These are phyloP conservation scores for Emergomyces africanus DNA, from an alignment of 2,329 filamentous ascomycete genomes.

Conservation along the genomic window DNA sequence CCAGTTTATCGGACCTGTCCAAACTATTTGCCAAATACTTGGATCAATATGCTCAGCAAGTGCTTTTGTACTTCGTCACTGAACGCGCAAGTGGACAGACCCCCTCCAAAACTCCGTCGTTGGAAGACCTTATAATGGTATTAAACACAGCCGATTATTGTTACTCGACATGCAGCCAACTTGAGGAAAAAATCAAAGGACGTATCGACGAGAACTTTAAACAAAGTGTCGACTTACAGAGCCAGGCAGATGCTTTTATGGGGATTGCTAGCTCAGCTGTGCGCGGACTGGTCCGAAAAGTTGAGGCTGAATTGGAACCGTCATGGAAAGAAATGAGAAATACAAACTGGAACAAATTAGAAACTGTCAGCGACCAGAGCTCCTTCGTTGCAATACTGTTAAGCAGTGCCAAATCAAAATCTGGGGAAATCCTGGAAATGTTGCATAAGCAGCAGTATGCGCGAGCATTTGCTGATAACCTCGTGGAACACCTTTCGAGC, in stretches of 20 bases:
- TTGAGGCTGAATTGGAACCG: conserved; percentile 70
- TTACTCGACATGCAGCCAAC: conserved; percentile 80
- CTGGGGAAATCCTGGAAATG: conserved; percentile 60
- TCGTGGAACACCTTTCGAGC: conserved; percentile 76
- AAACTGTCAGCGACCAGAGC: conserved; percentile 85
- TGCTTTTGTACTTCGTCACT: conserved; percentile 60
- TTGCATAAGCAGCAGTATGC: conserved; percentile 89
- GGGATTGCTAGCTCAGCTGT: conserved; percentile 85
- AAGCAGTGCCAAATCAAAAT: conserved; percentile 55
- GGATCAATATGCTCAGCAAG: conserved; percentile 89
- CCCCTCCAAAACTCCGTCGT: conserved; percentile 36
- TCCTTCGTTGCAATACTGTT: conserved; percentile 78
- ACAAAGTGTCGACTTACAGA: conserved; percentile 71
- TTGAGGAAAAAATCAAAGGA: conserved; percentile 89
- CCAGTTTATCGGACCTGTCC: conserved; percentile 70
- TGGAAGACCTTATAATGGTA: conserved; percentile 73
- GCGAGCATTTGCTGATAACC: conserved; percentile 84
- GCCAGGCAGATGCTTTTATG: conserved; percentile 88
- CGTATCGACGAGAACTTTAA: conserved; percentile 71
- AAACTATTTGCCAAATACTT: conserved; percentile 83
- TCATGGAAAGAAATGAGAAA: conserved; percentile 97
- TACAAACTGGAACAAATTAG: conserved; percentile 87
- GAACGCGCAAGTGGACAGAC: conserved; percentile 44
- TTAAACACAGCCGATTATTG: conserved; percentile 97
- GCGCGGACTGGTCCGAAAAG: conserved; percentile 66